Evolutionary conservation across 1,284 basidiomycete species (phyloP).

Genomic region (Cutaneotrichosporon sp.): DNA sequence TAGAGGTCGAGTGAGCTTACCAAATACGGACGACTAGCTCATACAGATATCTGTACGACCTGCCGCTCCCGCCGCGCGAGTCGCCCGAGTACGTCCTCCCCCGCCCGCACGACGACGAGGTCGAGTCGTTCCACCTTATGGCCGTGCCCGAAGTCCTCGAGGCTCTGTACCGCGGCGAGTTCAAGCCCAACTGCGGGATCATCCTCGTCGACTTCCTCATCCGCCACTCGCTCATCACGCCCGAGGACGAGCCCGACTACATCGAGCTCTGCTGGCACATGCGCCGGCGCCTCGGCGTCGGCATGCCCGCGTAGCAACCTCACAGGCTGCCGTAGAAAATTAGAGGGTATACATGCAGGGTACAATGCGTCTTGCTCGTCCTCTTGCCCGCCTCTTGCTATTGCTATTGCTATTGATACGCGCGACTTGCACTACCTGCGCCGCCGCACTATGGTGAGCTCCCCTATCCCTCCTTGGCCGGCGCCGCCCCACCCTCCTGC

Average conservation of each 20-base stretch:
- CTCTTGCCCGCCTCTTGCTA: neutral
- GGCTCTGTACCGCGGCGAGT: slow-evolving; percentile 54
- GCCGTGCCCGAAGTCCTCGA: slow-evolving; percentile 50
- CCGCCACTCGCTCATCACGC: slow-evolving; percentile 58
- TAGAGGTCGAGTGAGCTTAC: slow-evolving; percentile 37
- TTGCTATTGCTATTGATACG: too few relatives aligned
- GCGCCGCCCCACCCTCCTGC: slow-evolving; percentile 39
- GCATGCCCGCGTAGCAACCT: slow-evolving; percentile 29
- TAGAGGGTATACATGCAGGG: slow-evolving; percentile 27
- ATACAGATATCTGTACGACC: slow-evolving; percentile 69
- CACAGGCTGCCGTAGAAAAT: too few relatives aligned
- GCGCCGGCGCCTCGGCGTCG: slow-evolving; percentile 43
- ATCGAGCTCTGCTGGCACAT: slow-evolving; percentile 48
- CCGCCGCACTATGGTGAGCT: neutral
- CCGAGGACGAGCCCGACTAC: slow-evolving; percentile 56
- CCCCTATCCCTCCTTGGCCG: slow-evolving; percentile 1
- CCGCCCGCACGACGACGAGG: slow-evolving; percentile 84
- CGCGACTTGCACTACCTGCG: neutral
- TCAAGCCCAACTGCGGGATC: slow-evolving; percentile 62
- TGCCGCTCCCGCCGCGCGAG: slow-evolving; percentile 63
- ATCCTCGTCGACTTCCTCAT: slow-evolving; percentile 61
- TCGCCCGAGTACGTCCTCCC: slow-evolving; percentile 59
- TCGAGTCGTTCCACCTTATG: slow-evolving; percentile 70
- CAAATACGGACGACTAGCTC: neutral
- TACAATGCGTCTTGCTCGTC: slow-evolving; percentile 14